Evolutionary conservation across 768 basidiomycete genomes (phyloP).

Genomic region (Lactarius deliciosus): DNA sequence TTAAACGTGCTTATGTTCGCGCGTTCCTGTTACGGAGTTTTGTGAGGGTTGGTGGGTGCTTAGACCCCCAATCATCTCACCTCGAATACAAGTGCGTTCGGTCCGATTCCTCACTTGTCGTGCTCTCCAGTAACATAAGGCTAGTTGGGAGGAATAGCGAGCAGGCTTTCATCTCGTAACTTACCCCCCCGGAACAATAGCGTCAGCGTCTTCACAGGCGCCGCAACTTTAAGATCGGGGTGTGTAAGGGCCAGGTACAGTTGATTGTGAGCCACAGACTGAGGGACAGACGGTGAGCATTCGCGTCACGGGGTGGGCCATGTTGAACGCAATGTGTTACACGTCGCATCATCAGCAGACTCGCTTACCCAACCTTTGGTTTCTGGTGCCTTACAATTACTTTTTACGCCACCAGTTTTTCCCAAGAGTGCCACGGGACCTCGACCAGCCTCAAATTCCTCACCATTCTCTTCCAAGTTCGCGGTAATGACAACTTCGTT

Average conservation of each 20-base stretch:
- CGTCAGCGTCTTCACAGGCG: background rate
- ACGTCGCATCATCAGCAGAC: conserved; percentile 23
- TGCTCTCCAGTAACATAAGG: background rate
- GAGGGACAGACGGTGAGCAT: background rate
- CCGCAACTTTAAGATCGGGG: background rate
- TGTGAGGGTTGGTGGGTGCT: background rate
- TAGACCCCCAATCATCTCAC: background rate
- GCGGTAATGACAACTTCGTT: background rate
- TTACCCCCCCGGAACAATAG: background rate
- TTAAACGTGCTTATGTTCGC: background rate
- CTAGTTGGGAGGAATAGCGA: conserved; percentile 6
- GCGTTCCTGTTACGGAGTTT: background rate
- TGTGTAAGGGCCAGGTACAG: conserved; percentile 2
- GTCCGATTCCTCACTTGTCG: background rate
- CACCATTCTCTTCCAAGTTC: conserved; percentile 1
- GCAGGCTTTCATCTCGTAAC: conserved; percentile 2
- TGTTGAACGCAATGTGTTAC: conserved; percentile 1
- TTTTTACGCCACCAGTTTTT: background rate
- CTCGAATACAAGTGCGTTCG: background rate
- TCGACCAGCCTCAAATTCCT: background rate
- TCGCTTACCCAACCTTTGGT: background rate
- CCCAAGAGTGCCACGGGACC: background rate
- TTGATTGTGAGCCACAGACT: background rate
- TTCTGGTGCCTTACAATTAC: conserved; percentile 1
- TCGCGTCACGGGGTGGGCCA: conserved; percentile 11